phyloP scores from a whole-genome alignment of 2,329 filamentous ascomycete species.

The Phaeosphaeria sp. region DNA sequence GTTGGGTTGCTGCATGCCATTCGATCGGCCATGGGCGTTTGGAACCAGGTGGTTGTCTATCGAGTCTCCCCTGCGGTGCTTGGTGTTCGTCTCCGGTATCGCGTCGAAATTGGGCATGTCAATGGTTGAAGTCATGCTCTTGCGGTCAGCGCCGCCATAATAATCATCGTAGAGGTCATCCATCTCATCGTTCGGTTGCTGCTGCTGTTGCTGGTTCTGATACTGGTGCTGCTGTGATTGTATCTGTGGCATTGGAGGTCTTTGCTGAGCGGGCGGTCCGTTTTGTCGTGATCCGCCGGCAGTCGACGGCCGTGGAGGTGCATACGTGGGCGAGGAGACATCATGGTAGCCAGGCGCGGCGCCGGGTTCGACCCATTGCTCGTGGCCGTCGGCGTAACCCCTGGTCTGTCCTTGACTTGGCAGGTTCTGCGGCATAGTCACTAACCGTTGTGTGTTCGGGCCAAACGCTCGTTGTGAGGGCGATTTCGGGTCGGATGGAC shows the following conservation, averaged over 20 bases:
- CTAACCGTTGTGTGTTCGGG: conserved; percentile 41
- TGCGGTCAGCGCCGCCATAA: conserved; percentile 46
- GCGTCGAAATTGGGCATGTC: conserved; percentile 72
- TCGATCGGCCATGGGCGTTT: conserved; percentile 11
- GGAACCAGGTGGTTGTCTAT: conserved; percentile 46
- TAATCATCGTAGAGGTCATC: conserved; percentile 61
- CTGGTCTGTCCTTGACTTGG: conserved; percentile 17
- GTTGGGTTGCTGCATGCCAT: conserved; percentile 15
- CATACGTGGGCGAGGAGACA: conserved; percentile 42
- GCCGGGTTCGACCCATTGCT: conserved; percentile 45
- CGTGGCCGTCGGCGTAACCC: conserved; percentile 27
- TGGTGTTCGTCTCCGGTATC: conserved; percentile 49
- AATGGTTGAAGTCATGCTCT: conserved; percentile 56
- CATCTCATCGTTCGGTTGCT: conserved; percentile 41
- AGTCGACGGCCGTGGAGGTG: conserved; percentile 47
- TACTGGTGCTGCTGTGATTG: conserved; percentile 24
- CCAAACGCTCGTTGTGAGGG: conserved; percentile 39
- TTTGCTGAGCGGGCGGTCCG: conserved; percentile 28
- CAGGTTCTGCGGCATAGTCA: conserved; percentile 47
- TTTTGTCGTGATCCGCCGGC: conserved; percentile 40
- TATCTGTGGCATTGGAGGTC: conserved; percentile 38
- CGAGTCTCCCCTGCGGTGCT: conserved; percentile 45
- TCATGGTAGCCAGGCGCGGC: conserved; percentile 45
- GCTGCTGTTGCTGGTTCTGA: conserved; percentile 25
- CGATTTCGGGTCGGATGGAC: conserved; percentile 29